Evolutionary conservation across 331 rosid species (phyloP).

Genomic region (Dryas integrifolia): DNA sequence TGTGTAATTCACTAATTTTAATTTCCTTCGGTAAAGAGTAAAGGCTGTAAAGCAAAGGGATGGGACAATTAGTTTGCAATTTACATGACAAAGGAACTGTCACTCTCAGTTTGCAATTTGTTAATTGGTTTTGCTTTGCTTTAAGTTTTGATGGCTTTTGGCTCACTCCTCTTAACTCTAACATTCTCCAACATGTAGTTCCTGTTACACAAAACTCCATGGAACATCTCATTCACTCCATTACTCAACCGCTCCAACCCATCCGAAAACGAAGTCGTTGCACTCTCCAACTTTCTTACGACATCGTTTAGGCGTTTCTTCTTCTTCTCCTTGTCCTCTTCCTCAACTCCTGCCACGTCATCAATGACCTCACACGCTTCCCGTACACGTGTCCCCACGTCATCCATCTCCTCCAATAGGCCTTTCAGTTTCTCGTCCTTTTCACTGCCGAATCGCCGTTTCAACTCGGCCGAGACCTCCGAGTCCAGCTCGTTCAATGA

Average conservation of each 20-base stretch:
- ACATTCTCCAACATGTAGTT: constrained; percentile 4
- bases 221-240: neutral
- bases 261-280: constrained; percentile 9
- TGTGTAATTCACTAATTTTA: neutral
- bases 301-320: neutral
- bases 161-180: neutral
- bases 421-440: neutral
- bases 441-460: neutral
- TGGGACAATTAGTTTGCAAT: neutral
- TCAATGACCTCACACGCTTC: constrained; percentile 8
- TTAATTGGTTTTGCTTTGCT: neutral
- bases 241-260: constrained; percentile 21
- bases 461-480: constrained; percentile 13
- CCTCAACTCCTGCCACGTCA: neutral
- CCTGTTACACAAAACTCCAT: constrained; percentile 22
- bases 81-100: neutral
- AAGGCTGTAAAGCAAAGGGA: neutral
- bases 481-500: neutral
- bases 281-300: neutral
- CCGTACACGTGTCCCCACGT: constrained; percentile 13
- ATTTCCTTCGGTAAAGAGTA: neutral
- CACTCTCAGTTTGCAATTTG: neutral
- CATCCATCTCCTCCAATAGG: neutral
- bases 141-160: neutral
- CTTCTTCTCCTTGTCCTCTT: neutral